Conservation (phyloP, 1,139 yeast genomes). For the Debaryomycetaceae sp. region DNA sequence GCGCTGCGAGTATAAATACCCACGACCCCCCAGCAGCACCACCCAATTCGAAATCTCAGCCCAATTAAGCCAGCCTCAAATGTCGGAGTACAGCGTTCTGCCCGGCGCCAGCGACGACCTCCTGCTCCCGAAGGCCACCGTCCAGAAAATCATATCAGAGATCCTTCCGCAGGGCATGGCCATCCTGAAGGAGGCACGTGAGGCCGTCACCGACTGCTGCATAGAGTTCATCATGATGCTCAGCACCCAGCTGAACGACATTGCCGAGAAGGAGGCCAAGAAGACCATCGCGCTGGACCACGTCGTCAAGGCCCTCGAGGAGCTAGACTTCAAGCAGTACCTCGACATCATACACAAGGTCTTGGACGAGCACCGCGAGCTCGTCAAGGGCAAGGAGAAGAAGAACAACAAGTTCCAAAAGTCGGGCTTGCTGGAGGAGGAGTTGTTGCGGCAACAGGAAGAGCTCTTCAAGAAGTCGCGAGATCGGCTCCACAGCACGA, state of each 20-base stretch:
- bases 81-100: too few species aligned
- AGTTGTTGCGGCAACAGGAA: conserved; percentile 82
- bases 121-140: conserved; percentile 65
- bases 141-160: conserved; percentile 86
- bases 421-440: conserved; percentile 88
- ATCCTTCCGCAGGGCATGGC: conserved; percentile 79
- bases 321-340: conserved; percentile 79
- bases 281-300: conserved; percentile 97
- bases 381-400: conserved; percentile 79
- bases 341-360: conserved; percentile 75
- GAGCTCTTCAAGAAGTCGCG: conserved; percentile 84
- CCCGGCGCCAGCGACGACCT: conserved; percentile 35
- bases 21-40: too few species aligned
- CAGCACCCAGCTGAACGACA: conserved; percentile 88
- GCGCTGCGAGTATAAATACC: too few species aligned
- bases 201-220: conserved; percentile 91
- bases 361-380: conserved; percentile 77
- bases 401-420: conserved; percentile 89
- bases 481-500: conserved; percentile 46
- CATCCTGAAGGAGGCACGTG: conserved; percentile 89
- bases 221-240: conserved; percentile 92
- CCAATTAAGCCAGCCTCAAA: too few species aligned
- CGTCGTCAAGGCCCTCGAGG: conserved; percentile 81
- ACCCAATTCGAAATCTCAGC: too few species aligned
- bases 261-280: conserved; percentile 92